Base-by-base conservation (phyloP, 2,329 filamentous ascomycete genomes). In the Didymella pomorum region DNA sequence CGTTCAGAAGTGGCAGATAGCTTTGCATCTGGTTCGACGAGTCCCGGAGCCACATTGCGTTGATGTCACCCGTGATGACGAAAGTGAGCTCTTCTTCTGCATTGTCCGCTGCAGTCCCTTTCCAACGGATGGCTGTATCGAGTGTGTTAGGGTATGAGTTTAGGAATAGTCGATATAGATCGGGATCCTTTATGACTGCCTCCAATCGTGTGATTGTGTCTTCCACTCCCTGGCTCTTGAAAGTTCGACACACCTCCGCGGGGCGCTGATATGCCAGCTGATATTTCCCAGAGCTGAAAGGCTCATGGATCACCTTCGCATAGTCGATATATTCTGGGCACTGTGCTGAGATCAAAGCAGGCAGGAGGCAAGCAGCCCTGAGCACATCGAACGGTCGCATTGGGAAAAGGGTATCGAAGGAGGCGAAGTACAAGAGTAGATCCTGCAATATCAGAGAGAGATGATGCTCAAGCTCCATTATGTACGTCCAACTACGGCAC, bases 141-240 rank as follows among this genome's bases (percentile, higher is more conserved):
- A 93, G 80, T 0, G 89, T 91, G 73, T 91, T 93, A 0, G 90
- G 89, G 71, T 87, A 92, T 1, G 87, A 81, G 71, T 93, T 93
- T 65, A 87, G 78, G 70, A 93, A 93, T 11, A 93, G 79, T 3
- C 88, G 83, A 71, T 83, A 87, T 20, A 93, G 81, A 71, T 93
- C 90, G 0, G 79, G 80, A 62, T 83, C 81, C 21, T 70, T 68
- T 58, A 83, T 82, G 23, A 79, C 71, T 8, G 64, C 61, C 47
- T 76, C 59, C 64, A 79, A 69, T 14, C 71, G 70, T 21, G 58
- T 61, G 29, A 82, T 61, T 0, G 70, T 70, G 45, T 75, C 68
- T 66, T 83, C 80, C 3, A 83, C 73, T 12, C 70, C 70, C 28
- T 75, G 75, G 9, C 78, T 80, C 52, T 78, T 78, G 73, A 82